Percentiles rank a stretch among this genome's conserved stretches.
Conservation (phyloP, 2,329 filamentous ascomycete species). For the Fusarium mexicanum region DNA sequence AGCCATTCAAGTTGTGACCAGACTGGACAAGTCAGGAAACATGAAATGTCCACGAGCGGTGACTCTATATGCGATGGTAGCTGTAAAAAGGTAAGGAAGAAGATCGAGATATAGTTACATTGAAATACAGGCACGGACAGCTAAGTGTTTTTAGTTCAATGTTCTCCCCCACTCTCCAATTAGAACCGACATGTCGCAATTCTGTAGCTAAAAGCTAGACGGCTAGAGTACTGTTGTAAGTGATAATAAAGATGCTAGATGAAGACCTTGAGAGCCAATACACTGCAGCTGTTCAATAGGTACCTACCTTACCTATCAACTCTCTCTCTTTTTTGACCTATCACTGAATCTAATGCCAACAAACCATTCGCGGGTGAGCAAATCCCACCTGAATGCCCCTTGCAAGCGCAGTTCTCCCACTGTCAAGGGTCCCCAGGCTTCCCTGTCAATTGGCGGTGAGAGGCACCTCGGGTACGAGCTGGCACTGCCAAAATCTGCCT, state of each 20-base stretch:
- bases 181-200: neutral
- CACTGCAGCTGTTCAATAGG: neutral
- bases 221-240: neutral
- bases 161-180: neutral
- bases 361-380: constrained; percentile 2
- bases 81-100: neutral
- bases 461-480: constrained; percentile 26
- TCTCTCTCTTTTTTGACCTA: neutral
- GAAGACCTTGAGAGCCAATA: neutral
- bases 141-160: neutral
- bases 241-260: neutral
- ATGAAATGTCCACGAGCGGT: neutral
- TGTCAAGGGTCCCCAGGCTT: constrained; percentile 30
- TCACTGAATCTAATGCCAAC: neutral
- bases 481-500: constrained; percentile 4
- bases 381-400: constrained; percentile 35
- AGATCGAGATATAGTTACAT: neutral
- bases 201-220: neutral
- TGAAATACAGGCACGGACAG: neutral
- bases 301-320: neutral
- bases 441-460: constrained; percentile 46
- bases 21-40: neutral
- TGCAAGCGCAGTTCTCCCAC: constrained; percentile 33
- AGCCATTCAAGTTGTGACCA: neutral
- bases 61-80: neutral